Evolutionary conservation across 768 basidiomycete species (phyloP).

Genomic region (Hygrocybe coccinea): DNA sequence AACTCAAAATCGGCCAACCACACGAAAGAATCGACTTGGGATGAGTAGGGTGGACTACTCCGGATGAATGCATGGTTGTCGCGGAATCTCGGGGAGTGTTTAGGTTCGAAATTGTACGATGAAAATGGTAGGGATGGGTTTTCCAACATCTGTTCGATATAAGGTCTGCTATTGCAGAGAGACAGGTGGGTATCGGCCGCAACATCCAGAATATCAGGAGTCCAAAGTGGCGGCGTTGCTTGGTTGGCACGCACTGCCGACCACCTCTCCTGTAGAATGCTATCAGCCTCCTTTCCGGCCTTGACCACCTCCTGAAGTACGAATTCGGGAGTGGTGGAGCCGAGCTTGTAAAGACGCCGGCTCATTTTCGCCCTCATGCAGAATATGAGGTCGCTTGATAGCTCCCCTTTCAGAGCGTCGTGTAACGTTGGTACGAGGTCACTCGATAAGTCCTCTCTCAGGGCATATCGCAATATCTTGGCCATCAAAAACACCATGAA

Average conservation of each 20-base stretch:
- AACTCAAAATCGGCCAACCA: slow-evolving; percentile 37
- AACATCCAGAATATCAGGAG: slow-evolving; percentile 23
- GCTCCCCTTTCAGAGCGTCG: slow-evolving; percentile 15
- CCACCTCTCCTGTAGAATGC: slow-evolving; percentile 34
- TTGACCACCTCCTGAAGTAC: slow-evolving; percentile 18
- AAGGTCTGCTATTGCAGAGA: slow-evolving; percentile 24
- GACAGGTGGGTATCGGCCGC: slow-evolving; percentile 30
- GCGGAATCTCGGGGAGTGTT: slow-evolving; percentile 16
- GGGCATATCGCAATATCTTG: slow-evolving; percentile 22
- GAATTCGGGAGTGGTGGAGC: slow-evolving; percentile 17
- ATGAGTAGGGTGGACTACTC: no score
- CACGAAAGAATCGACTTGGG: slow-evolving; percentile 7
- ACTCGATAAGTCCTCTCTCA: slow-evolving; percentile 21
- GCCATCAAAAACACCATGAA: slow-evolving; percentile 44
- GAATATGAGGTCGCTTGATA: slow-evolving; percentile 35
- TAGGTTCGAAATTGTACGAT: slow-evolving; percentile 17
- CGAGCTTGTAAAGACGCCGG: slow-evolving; percentile 37
- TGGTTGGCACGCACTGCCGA: slow-evolving; percentile 22
- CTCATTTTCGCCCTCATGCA: slow-evolving; percentile 35
- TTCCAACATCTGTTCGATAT: slow-evolving; percentile 23
- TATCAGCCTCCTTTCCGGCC: slow-evolving; percentile 16
- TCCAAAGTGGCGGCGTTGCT: slow-evolving; percentile 21
- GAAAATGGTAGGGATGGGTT: not conserved
- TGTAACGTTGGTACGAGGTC: no score
- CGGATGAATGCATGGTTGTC: slow-evolving; percentile 1